Evolutionary conservation across 2,329 filamentous ascomycete species (phyloP).

Genomic region (Pseudocercospora vitis): DNA sequence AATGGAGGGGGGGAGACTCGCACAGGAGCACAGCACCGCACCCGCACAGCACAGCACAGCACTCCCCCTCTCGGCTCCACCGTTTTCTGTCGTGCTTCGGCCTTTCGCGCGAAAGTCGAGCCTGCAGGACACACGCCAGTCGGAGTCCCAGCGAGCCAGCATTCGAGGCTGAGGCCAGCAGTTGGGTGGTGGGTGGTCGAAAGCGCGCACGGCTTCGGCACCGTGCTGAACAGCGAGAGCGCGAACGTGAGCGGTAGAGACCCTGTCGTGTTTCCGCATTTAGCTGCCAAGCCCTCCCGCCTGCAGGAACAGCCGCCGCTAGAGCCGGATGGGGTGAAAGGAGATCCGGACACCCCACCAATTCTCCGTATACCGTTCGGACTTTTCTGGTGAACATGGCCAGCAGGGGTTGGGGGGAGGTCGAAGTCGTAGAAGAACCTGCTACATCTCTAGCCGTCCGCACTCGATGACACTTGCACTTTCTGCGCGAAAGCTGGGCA

Average conservation of each 20-base stretch:
- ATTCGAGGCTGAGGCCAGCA: too few species aligned
- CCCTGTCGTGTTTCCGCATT: conserved; percentile 4
- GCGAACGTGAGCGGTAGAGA: conserved; percentile 4
- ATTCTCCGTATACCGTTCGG: conserved; percentile 2
- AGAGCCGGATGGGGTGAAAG: neutral
- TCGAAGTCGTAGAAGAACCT: neutral
- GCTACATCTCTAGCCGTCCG: too few species aligned
- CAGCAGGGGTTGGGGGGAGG: too few species aligned
- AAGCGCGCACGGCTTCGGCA: conserved; percentile 1
- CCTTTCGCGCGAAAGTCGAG: conserved; percentile 2
- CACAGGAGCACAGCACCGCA: too few species aligned
- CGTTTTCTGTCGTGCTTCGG: conserved; percentile 1
- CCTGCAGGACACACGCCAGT: neutral
- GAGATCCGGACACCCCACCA: conserved; percentile 3
- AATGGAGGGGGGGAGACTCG: too few species aligned
- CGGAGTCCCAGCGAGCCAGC: neutral
- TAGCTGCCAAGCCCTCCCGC: neutral
- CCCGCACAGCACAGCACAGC: too few species aligned
- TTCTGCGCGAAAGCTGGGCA: neutral
- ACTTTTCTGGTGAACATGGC: neutral
- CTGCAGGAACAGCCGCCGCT: conserved; percentile 9
- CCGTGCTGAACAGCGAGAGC: conserved; percentile 4
- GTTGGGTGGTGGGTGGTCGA: too few species aligned
- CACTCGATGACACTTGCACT: conserved; percentile 5
- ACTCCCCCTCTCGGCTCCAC: conserved; percentile 11